Evolutionary conservation across 148 eudicot genomes (phyloP).

Genomic region (Hydrangea macrophylla): DNA sequence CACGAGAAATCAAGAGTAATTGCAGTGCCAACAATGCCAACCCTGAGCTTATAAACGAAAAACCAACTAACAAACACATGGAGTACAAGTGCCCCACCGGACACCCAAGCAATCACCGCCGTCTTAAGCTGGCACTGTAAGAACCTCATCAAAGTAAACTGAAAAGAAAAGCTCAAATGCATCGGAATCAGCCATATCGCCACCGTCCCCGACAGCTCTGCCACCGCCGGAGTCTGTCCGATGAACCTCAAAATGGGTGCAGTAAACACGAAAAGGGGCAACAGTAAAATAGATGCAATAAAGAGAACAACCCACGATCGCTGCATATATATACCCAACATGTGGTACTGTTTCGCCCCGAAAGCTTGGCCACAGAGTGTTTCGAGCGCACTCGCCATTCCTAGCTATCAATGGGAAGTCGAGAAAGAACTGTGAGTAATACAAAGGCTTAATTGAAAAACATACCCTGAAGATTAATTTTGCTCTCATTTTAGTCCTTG

Average conservation of each 20-base stretch:
- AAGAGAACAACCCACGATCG: conserved; percentile 33
- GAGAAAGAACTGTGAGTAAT: too few species aligned
- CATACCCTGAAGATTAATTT: too few species aligned
- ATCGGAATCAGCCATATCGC: conserved; percentile 33
- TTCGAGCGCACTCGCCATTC: conserved; percentile 53
- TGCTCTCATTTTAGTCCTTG: too few species aligned
- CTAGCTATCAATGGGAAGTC: conserved; percentile 42
- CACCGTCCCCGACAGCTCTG: conserved; percentile 27
- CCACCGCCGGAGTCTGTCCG: conserved; percentile 26
- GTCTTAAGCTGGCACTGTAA: conserved; percentile 60
- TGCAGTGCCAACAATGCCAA: conserved; percentile 54
- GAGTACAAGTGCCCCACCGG: conserved; percentile 29
- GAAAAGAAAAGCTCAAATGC: conserved; percentile 57
- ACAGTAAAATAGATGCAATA: conserved; percentile 15
- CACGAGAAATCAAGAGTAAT: conserved; percentile 40
- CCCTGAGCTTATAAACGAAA: conserved; percentile 39
- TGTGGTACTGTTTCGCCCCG: conserved; percentile 46
- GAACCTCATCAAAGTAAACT: conserved; percentile 48
- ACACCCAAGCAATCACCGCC: conserved; percentile 43
- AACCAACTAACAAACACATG: conserved; percentile 56
- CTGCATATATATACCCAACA: conserved; percentile 47
- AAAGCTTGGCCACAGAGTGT: conserved; percentile 52
- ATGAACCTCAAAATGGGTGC: conserved; percentile 26
- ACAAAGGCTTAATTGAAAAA: too few species aligned
- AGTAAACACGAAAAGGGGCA: conserved; percentile 30